Evolutionary conservation across 805 yeast genomes (phyloP).

Genomic region (Cyberlindnera euphorbiiphila): DNA sequence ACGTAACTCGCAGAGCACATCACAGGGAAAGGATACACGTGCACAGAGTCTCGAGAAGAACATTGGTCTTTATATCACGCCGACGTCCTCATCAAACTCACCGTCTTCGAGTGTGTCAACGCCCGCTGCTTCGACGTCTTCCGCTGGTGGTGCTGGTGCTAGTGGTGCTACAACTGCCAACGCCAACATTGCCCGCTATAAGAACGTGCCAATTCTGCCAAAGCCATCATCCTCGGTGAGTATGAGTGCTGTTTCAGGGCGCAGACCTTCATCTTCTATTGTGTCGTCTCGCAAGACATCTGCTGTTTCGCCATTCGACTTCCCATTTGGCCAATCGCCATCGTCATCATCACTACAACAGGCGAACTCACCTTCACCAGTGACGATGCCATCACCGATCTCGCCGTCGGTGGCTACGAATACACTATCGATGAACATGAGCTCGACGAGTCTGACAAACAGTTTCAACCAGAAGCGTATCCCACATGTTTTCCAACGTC

Average conservation of each 20-base stretch:
- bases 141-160: too few species aligned
- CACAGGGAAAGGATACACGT: conserved; percentile 15
- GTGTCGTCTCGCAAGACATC: conserved; percentile 7
- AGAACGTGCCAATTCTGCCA: conserved; percentile 29
- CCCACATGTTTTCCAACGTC: conserved; percentile 25
- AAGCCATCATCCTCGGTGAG: conserved; percentile 23
- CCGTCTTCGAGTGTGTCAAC: conserved; percentile 17
- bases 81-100: conserved; percentile 23
- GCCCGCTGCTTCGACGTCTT: conserved; percentile 4
- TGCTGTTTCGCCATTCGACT: conserved; percentile 20
- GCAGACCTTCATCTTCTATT: conserved; percentile 6
- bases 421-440: conserved; percentile 19
- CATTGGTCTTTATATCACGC: conserved; percentile 22
- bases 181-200: conserved; percentile 17
- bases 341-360: conserved; percentile 17
- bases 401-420: conserved; percentile 21
- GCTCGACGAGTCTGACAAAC: conserved; percentile 25
- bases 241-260: conserved; percentile 4
- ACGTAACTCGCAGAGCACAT: conserved; percentile 20
- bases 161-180: conserved; percentile 1
- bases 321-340: conserved; percentile 17
- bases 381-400: conserved; percentile 27
- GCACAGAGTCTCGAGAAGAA: conserved; percentile 22
- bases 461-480: conserved; percentile 28
- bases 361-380: conserved; percentile 25